Evolutionary conservation across 2,329 filamentous ascomycete species (phyloP).

Genomic region (Fusarium staphyleae): DNA sequence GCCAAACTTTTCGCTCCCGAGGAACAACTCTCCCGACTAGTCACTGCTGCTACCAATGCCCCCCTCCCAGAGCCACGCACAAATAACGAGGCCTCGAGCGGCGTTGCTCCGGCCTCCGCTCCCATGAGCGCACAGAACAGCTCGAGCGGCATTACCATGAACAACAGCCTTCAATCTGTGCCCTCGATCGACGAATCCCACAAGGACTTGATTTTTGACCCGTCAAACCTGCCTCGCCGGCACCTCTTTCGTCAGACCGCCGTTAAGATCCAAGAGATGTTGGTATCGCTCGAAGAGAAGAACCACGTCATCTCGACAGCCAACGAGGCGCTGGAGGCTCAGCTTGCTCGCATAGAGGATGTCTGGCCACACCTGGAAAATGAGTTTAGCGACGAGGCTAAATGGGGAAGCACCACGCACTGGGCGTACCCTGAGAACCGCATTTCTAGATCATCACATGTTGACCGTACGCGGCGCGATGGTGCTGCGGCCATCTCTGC

Average conservation of each 20-base stretch:
- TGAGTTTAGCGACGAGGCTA: slow-evolving; percentile 94
- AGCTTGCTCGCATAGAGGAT: slow-evolving; percentile 83
- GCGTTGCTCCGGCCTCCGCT: slow-evolving; percentile 52
- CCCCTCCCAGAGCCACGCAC: slow-evolving; percentile 56
- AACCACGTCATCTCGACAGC: slow-evolving; percentile 95
- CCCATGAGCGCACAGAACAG: slow-evolving; percentile 60
- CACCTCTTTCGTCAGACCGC: slow-evolving; percentile 81
- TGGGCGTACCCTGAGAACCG: slow-evolving; percentile 96
- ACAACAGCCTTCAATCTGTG: slow-evolving; percentile 47
- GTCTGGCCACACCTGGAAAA: slow-evolving; percentile 85
- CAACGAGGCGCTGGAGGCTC: slow-evolving; percentile 85
- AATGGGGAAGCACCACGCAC: slow-evolving; percentile 88
- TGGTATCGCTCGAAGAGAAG: slow-evolving; percentile 94
- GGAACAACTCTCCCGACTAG: slow-evolving; percentile 78
- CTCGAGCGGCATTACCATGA: slow-evolving; percentile 50
- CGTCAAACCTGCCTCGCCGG: slow-evolving; percentile 69
- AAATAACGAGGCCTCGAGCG: slow-evolving; percentile 54
- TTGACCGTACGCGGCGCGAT: slow-evolving; percentile 79
- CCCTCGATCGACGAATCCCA: slow-evolving; percentile 54
- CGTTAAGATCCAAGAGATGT: slow-evolving; percentile 80
- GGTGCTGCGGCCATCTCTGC: slow-evolving; percentile 80
- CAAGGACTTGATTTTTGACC: slow-evolving; percentile 57
- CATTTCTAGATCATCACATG: slow-evolving; percentile 66
- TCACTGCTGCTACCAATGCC: slow-evolving; percentile 67
- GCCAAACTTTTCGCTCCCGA: slow-evolving; percentile 93